Conservation (phyloP, 805 yeast species). For the Kregervanrija fluxuum region DNA sequence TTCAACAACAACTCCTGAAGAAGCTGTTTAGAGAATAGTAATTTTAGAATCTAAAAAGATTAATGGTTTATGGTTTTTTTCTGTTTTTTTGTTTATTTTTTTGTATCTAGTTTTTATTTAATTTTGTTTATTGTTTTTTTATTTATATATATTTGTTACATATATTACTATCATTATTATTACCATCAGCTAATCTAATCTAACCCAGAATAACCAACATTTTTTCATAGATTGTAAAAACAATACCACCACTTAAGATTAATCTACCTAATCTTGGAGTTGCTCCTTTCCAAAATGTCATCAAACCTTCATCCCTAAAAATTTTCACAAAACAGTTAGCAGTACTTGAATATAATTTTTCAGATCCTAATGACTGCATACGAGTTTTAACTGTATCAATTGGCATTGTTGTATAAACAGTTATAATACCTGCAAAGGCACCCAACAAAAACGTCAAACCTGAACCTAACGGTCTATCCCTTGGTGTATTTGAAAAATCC, state of each 20-base stretch:
- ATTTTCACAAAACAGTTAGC: conserved; percentile 74
- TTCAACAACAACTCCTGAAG: background rate
- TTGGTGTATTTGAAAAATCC: conserved; percentile 55
- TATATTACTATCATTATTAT: background rate
- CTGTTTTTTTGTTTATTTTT: background rate
- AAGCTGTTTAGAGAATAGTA: background rate
- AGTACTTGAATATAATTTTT: conserved; percentile 63
- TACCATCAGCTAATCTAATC: background rate
- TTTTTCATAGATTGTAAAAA: conserved; percentile 92
- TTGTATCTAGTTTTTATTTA: background rate
- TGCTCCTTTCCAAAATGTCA: conserved; percentile 96
- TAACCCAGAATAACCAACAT: conserved; percentile 55
- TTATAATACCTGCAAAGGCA: conserved; percentile 80
- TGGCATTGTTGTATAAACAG: conserved; percentile 93
- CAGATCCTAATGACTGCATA: conserved; percentile 89
- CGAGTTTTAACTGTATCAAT: conserved; percentile 93
- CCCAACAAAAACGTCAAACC: conserved; percentile 83
- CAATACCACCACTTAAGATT: conserved; percentile 92
- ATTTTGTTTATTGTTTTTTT: conserved; percentile 1
- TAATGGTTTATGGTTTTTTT: background rate
- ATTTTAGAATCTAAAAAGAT: background rate
- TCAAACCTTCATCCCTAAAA: conserved; percentile 79
- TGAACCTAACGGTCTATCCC: conserved; percentile 69
- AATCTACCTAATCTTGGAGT: conserved; percentile 93
- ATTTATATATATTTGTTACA: background rate